A percentile compares a stretch with the other conserved stretches of the same genome.
phyloP scores from a whole-genome alignment of 2,329 filamentous ascomycete genomes.

The Pestalotiopsis sp. region DNA sequence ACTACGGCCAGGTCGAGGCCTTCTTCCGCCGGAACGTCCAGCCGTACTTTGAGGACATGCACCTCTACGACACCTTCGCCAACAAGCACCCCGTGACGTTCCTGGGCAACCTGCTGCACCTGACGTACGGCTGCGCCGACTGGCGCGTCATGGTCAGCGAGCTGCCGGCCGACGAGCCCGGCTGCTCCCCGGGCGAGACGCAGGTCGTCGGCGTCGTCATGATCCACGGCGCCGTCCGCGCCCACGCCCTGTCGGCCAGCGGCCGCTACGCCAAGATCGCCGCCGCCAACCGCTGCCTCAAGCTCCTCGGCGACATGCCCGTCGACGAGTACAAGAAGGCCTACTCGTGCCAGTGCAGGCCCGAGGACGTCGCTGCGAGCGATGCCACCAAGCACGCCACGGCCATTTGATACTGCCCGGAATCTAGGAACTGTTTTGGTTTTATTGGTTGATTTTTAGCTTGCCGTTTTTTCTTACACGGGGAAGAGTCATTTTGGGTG shows the following conservation, averaged over 20 bases:
- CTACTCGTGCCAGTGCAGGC: slow-evolving; percentile 67
- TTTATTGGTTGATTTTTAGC: no score
- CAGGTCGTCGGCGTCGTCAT: slow-evolving; percentile 73
- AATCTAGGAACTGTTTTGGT: neutral
- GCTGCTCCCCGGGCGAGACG: slow-evolving; percentile 38
- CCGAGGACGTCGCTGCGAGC: slow-evolving; percentile 19
- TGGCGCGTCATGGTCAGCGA: slow-evolving; percentile 60
- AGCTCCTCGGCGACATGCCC: slow-evolving; percentile 44
- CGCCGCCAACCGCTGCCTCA: slow-evolving; percentile 63
- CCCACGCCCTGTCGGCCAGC: slow-evolving; percentile 62
- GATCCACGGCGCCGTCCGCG: slow-evolving; percentile 73
- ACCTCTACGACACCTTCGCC: slow-evolving; percentile 83
- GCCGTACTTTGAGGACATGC: slow-evolving; percentile 84
- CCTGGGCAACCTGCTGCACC: slow-evolving; percentile 65
- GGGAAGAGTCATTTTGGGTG: neutral
- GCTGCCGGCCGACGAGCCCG: slow-evolving; percentile 40
- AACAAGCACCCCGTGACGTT: slow-evolving; percentile 83
- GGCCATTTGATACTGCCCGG: neutral
- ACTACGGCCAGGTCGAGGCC: slow-evolving; percentile 70
- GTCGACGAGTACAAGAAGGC: slow-evolving; percentile 60
- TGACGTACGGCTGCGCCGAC: slow-evolving; percentile 64
- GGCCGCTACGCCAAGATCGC: slow-evolving; percentile 73
- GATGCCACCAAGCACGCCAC: slow-evolving; percentile 16
- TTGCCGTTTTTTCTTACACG: no score
- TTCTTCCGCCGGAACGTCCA: slow-evolving; percentile 80